Percentiles rank a stretch among this genome's conserved stretches.
phyloP scores from a whole-genome alignment of 2,329 filamentous ascomycete genomes.

The Trichoderma asperellum region DNA sequence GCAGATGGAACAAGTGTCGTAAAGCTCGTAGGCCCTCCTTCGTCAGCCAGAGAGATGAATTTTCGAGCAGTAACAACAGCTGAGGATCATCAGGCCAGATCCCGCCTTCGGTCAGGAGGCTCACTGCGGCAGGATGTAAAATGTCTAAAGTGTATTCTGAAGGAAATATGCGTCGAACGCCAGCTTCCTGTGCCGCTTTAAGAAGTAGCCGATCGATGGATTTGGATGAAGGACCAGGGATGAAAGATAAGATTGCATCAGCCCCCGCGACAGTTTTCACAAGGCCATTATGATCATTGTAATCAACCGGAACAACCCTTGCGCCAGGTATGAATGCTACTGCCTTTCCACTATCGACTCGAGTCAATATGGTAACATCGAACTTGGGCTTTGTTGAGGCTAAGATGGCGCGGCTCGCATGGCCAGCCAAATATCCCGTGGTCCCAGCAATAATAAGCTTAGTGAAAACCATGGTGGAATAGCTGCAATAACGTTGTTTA shows the following conservation, averaged over 20 bases:
- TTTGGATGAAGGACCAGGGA: neutral
- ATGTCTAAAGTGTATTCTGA: constrained; percentile 26
- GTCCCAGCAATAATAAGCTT: constrained; percentile 27
- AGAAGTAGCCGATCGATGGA: constrained; percentile 17
- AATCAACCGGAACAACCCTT: neutral
- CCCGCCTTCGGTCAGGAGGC: constrained; percentile 8
- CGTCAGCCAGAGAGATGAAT: constrained; percentile 9
- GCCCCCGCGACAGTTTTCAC: constrained; percentile 9
- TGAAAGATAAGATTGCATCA: constrained; percentile 24
- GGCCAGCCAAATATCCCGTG: constrained; percentile 11
- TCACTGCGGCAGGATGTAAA: constrained; percentile 20
- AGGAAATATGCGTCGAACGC: constrained; percentile 27
- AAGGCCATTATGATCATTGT: constrained; percentile 15
- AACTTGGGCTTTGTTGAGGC: constrained; percentile 24
- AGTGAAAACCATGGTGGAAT: constrained; percentile 16
- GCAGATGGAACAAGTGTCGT: constrained; percentile 22
- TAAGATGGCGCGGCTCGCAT: constrained; percentile 18
- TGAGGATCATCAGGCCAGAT: constrained; percentile 19
- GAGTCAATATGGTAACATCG: constrained; percentile 28
- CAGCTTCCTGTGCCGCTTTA: constrained; percentile 24
- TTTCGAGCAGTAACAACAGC: constrained; percentile 9
- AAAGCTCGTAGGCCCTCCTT: constrained; percentile 25
- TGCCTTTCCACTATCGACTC: neutral
- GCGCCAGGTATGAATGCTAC: neutral
- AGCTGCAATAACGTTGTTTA: neutral